Evolutionary conservation across 2,329 filamentous ascomycete species (phyloP).

Genomic region (Aureobasidium zeae): DNA sequence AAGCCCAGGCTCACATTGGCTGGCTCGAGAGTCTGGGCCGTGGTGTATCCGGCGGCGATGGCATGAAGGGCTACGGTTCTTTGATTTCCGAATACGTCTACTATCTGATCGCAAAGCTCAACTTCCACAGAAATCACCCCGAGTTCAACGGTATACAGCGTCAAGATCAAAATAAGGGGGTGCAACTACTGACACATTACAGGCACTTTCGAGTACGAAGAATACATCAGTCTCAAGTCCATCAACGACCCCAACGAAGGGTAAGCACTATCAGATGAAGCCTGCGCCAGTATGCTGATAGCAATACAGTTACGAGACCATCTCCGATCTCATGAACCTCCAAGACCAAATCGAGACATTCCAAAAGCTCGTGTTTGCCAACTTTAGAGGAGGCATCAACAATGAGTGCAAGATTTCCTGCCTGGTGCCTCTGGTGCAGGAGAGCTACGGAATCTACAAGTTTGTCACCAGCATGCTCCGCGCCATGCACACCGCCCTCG

Average conservation of each 20-base stretch:
- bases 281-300: not conserved
- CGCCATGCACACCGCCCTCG: slow-evolving; percentile 88
- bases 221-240: slow-evolving; percentile 94
- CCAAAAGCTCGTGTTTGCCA: slow-evolving; percentile 96
- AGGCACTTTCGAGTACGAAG: slow-evolving; percentile 96
- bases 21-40: slow-evolving; percentile 92
- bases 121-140: slow-evolving; percentile 92
- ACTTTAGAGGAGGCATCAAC: slow-evolving; percentile 83
- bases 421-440: slow-evolving; percentile 84
- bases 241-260: slow-evolving; percentile 99
- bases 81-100: slow-evolving; percentile 95
- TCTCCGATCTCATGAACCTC: slow-evolving; percentile 88
- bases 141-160: slow-evolving; percentile 63
- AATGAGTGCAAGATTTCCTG: slow-evolving; percentile 96
- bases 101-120: slow-evolving; percentile 86
- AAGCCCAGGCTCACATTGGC: slow-evolving; percentile 76
- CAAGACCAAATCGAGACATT: slow-evolving; percentile 98
- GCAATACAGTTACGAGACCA: slow-evolving; percentile 61
- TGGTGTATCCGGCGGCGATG: slow-evolving; percentile 64
- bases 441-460: slow-evolving; percentile 99
- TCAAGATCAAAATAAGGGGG: not conserved
- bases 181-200: not conserved
- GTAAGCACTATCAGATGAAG: not conserved
- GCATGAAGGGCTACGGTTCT: slow-evolving; percentile 61
- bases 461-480: slow-evolving; percentile 99